Evolutionary conservation across 805 yeast genomes (phyloP), one percentile per base, ranked within the genome.

Genomic region (Cyberlindnera mrakii): DNA sequence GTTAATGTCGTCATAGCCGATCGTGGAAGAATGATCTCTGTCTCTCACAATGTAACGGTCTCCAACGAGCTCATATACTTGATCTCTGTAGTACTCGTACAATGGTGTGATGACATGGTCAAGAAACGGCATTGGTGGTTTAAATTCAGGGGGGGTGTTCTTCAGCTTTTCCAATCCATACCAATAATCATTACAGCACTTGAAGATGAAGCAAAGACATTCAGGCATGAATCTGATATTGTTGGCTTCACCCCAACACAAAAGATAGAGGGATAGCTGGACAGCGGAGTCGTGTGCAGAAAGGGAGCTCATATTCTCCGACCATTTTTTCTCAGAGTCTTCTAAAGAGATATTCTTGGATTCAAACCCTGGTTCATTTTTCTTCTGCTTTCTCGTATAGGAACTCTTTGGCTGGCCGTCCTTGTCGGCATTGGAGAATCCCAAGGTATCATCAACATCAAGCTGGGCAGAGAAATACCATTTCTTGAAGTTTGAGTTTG

Each of bases 161-260:
- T 64, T 58, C 27, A 70, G 52, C 16, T 39, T 52, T 41, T 69
- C 71, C 14, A 74, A 58, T 0, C 81, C 71, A 50, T 74, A 75
- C 51, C 72, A 82, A 51, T 73, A 73, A 54, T 84, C 90, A 38
- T 75, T 74, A 39, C 95, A 87, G 52, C 95, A 82, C 55, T 87
- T 85, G 67, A 81, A 87, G 20, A 88, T 76, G 52, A 89, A 88
- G 48, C 95, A 86, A 18, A 88, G 58, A 53, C 95, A 86, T 57
- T 88, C 96, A 0, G 96, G 96, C 79, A 88, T 81, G 54, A 85
- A 88, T 48, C 96, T 70, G 3, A 88, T 58, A 52, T 86, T 89
- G 55, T 85, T 86, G 0, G 96, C 88, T 58, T 88, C 96, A 1
- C 96, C 95, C 96, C 96, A 88, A 48, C 86, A 76, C 43, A 85